Conservation (phyloP, 257 asterid genomes). For the Solanum sejunctum region DNA sequence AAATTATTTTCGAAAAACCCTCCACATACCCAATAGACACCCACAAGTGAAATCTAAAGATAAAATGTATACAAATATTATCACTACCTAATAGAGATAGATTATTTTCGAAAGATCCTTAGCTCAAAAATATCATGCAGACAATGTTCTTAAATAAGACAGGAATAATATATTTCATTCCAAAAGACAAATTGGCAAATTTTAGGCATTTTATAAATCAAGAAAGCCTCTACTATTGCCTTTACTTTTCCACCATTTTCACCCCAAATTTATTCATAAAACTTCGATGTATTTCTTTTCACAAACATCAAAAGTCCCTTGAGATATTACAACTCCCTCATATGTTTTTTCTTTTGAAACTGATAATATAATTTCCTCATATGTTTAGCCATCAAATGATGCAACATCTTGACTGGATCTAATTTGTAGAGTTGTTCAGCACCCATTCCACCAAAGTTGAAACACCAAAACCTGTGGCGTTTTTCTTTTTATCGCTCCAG, state of each 20-base stretch:
- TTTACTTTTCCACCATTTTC: not conserved
- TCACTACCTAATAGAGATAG: too few species aligned
- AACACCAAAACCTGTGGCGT: slow-evolving; percentile 80
- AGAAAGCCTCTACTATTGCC: not conserved
- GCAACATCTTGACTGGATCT: not conserved
- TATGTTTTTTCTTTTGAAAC: not conserved
- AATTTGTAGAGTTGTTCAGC: slow-evolving; percentile 46
- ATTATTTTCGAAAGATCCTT: too few species aligned
- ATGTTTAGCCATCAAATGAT: not conserved
- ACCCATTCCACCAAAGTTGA: slow-evolving; percentile 91
- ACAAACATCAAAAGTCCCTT: not conserved
- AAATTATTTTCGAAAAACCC: too few species aligned
- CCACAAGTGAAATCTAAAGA: too few species aligned
- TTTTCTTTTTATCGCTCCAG: slow-evolving; percentile 70
- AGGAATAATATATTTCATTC: not conserved
- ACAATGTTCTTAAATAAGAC: not conserved
- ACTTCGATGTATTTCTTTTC: not conserved
- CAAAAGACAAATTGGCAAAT: not conserved
- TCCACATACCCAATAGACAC: too few species aligned
- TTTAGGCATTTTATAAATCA: not conserved
- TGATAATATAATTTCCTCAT: not conserved
- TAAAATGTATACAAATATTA: too few species aligned
- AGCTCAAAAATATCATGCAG: too few species aligned
- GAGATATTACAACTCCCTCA: not conserved
- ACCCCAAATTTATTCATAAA: not conserved